A percentile compares a stretch with the other conserved stretches of the same genome.
phyloP scores from a whole-genome alignment of 1,139 yeast species.

The Candida sp. region DNA sequence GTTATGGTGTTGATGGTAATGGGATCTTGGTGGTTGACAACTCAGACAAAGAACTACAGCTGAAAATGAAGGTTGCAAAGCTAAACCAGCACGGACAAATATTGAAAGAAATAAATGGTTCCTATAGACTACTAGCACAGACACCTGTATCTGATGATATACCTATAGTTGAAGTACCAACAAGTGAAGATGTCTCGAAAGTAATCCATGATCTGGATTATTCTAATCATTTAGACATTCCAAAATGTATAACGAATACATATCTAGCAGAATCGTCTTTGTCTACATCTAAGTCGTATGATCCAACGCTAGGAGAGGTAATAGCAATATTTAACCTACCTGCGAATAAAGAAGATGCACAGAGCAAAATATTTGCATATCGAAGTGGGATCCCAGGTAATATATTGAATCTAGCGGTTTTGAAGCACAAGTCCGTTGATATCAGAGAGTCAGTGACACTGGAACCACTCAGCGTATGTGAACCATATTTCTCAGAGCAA shows the following conservation, averaged over 20 bases:
- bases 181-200: constrained; percentile 1
- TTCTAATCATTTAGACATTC: constrained; percentile 14
- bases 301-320: constrained; percentile 32
- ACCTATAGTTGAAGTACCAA: neutral
- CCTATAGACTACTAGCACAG: constrained; percentile 8
- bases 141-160: constrained; percentile 8
- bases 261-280: constrained; percentile 21
- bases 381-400: constrained; percentile 30
- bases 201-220: neutral
- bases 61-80: constrained; percentile 24
- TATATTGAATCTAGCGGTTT: constrained; percentile 22
- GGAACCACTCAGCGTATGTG: constrained; percentile 6
- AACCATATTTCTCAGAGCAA: constrained; percentile 15
- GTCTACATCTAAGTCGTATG: constrained; percentile 28
- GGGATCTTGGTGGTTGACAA: constrained; percentile 14
- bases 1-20: constrained; percentile 36
- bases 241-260: constrained; percentile 21
- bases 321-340: constrained; percentile 18
- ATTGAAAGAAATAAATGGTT: neutral
- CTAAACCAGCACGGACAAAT: constrained; percentile 1
- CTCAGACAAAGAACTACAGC: constrained; percentile 3
- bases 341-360: constrained; percentile 8
- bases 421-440: constrained; percentile 6
- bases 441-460: neutral
- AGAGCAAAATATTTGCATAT: constrained; percentile 24